phyloP scores from a whole-genome alignment of 2,329 filamentous ascomycete species.

The Aspergillus tamarii region DNA sequence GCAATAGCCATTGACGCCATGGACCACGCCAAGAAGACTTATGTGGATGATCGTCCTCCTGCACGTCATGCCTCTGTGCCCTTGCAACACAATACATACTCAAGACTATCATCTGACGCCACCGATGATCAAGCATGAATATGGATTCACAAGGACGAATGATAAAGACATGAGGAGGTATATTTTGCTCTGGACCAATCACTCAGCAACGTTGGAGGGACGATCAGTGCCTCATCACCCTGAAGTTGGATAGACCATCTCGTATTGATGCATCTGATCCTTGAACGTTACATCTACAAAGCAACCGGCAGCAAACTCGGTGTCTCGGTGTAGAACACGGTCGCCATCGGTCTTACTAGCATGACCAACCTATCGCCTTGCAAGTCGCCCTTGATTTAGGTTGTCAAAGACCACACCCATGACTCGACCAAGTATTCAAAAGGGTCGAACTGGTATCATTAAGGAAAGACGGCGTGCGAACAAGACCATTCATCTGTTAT shows the following conservation, averaged over 20 bases:
- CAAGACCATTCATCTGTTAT: too few species aligned
- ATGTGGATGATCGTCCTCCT: not conserved
- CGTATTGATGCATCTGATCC: not conserved
- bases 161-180: too few species aligned
- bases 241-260: not conserved
- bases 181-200: too few species aligned
- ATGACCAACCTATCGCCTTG: not conserved
- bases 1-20: not conserved
- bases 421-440: not conserved
- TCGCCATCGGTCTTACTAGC: not conserved
- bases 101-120: not conserved
- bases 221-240: not conserved
- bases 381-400: not conserved
- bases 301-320: not conserved
- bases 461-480: too few species aligned
- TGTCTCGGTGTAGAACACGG: not conserved
- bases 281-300: not conserved
- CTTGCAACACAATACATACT: not conserved
- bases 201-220: not conserved
- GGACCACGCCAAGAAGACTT: not conserved
- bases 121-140: not conserved
- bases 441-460: not conserved
- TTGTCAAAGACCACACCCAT: not conserved
- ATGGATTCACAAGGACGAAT: not conserved
- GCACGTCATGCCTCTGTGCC: not conserved